These are phyloP conservation scores for Fusarium illudens DNA, from an alignment of 2,329 filamentous ascomycete species.

Conservation along the genomic window DNA sequence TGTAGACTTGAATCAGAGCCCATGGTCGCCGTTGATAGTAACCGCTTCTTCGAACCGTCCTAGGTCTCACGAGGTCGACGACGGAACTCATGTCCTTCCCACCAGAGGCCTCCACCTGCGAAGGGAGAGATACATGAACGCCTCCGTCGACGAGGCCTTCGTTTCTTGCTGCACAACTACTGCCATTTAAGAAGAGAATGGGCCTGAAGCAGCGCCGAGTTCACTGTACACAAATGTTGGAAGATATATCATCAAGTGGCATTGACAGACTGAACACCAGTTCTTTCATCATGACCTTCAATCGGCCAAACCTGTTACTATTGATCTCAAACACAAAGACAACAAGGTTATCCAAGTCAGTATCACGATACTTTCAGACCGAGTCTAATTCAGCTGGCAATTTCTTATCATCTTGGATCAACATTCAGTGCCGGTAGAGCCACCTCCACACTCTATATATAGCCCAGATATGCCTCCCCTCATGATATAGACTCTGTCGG, in stretches of 20 bases:
- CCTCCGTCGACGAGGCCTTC: constrained; percentile 52
- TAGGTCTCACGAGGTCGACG: no score
- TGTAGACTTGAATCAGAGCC: no score
- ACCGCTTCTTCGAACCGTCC: no score
- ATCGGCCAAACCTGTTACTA: not conserved
- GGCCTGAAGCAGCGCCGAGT: no score
- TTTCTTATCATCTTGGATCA: not conserved
- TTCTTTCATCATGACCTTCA: not conserved
- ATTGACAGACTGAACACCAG: no score
- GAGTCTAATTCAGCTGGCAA: not conserved
- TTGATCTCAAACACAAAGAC: not conserved
- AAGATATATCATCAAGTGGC: no score
- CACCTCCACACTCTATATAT: not conserved
- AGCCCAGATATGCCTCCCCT: not conserved
- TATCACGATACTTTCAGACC: not conserved
- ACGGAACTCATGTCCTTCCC: no score
- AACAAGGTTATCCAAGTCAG: not conserved
- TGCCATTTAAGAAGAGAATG: no score
- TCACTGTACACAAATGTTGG: no score
- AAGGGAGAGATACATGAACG: constrained; percentile 10
- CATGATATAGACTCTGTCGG: not conserved
- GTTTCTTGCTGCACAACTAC: no score
- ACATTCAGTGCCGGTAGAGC: not conserved
- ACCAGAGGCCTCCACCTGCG: no score
- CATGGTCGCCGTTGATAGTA: no score